Base-by-base conservation (phyloP, 2,329 filamentous ascomycete species). In the Paradendryphiella salina region DNA sequence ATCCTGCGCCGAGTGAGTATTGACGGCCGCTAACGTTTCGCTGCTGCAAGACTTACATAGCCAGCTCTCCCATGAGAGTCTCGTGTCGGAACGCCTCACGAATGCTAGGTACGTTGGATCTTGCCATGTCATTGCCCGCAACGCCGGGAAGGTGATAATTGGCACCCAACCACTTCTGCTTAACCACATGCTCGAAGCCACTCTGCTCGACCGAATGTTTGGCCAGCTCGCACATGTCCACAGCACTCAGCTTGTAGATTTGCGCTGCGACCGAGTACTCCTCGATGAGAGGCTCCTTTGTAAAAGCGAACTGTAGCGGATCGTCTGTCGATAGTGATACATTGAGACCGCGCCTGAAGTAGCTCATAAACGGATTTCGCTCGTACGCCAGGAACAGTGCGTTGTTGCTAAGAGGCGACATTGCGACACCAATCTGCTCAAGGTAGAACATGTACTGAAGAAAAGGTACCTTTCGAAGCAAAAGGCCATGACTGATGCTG, bases 401-500 rank as follows among this genome's bases (percentile, higher is more conserved):
- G 65, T 99, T 99, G 78, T 99, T 99, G 73, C 91, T 96, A 37
- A 99, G 81, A 2, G 94, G 94, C n/a, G 93, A 97, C 94, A 99
- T 99, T 54, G 94, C 94, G 57, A 99, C 94, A 50, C 94, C 94
- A 56, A 99, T 96, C 70, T 97, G 93, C 69, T 99, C 92, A 15
- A 99, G 84, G 66, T 99, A 99, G 77, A 96, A 99, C 42, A 97
- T 85, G 73, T 99, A 99, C 73, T 99, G 94, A 47, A 99, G 77
- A 53, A 99, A 77, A 2, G 94, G 94, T 2, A 97, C 92, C 71
- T 99, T 99, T 56, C 94, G 87, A 32, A 99, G 82, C 46, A 96
- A 77, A 46, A 99, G 82, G 15, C 94, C 94, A 69, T 99, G 94
- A 65, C 90, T 96, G 74, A 99, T 99, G 70, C 93, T 96, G 75